These are phyloP conservation scores for Epichloe sylvatica DNA, from an alignment of 2,329 filamentous ascomycete species.

Conservation along the genomic window DNA sequence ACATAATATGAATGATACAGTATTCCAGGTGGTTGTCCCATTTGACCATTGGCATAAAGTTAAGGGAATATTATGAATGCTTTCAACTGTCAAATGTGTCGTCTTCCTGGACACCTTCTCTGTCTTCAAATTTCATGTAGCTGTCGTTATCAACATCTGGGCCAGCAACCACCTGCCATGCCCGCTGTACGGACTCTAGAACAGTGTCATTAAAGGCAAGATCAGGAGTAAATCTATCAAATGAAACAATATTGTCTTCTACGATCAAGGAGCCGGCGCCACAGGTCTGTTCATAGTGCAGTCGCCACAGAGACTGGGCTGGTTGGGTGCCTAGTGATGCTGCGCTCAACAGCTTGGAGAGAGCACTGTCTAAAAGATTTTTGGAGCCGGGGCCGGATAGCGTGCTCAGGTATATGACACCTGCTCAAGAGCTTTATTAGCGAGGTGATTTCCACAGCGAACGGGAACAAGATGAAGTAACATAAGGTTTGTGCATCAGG, in stretches of 20 bases:
- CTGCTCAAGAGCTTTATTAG: conserved; percentile 19
- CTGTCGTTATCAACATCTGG: conserved; percentile 28
- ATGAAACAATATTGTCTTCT: conserved; percentile 34
- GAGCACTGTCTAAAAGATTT: conserved; percentile 24
- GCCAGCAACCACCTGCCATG: conserved; percentile 54
- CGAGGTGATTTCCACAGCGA: conserved; percentile 8
- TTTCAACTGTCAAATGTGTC: conserved; percentile 32
- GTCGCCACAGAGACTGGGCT: conserved; percentile 30
- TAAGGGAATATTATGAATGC: neutral
- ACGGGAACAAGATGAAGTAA: conserved; percentile 4
- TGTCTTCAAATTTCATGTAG: conserved; percentile 70
- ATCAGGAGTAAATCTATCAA: conserved; percentile 47
- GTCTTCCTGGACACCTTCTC: conserved; percentile 48
- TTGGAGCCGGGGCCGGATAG: conserved; percentile 21
- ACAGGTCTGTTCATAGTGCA: conserved; percentile 41
- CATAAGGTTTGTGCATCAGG: conserved; percentile 47
- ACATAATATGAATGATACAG: too few relatives aligned
- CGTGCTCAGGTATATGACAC: conserved; percentile 25
- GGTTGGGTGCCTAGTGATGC: conserved; percentile 13
- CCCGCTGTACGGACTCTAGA: conserved; percentile 50
- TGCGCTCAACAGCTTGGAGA: conserved; percentile 27
- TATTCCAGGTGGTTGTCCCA: neutral
- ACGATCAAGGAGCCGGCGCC: conserved; percentile 13
- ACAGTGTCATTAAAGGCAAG: conserved; percentile 61
- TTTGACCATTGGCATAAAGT: neutral